A percentile compares a stretch with the other conserved stretches of the same genome.
phyloP scores from a whole-genome alignment of 2,329 filamentous ascomycete genomes.

The Sarocladium kiliense region DNA sequence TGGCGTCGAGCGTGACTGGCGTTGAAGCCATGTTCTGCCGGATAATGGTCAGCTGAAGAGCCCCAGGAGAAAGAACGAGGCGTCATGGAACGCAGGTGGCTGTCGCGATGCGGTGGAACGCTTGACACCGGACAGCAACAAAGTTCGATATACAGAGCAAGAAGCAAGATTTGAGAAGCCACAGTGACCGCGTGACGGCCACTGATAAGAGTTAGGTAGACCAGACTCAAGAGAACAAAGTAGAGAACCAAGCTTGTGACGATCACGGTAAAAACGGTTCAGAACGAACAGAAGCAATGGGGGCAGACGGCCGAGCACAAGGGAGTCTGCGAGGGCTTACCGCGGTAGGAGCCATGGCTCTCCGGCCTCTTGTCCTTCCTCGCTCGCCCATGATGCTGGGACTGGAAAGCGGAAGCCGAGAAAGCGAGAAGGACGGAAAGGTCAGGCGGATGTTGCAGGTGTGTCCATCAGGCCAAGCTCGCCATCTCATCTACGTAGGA shows the following conservation, averaged over 20 bases:
- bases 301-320: background rate
- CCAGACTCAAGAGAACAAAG: background rate
- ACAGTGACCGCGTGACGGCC: too few species aligned
- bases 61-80: constrained; percentile 4
- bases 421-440: background rate
- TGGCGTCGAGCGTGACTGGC: constrained; percentile 15
- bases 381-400: background rate
- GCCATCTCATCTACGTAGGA: background rate
- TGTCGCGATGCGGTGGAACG: background rate
- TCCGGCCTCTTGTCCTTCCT: background rate
- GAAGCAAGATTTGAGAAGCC: background rate
- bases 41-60: constrained; percentile 16
- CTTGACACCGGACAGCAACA: background rate
- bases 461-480: too few species aligned
- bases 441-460: background rate
- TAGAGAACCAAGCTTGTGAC: background rate
- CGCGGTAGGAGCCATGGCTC: constrained; percentile 1
- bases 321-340: background rate
- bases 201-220: background rate
- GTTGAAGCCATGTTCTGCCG: constrained; percentile 33
- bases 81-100: background rate
- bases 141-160: background rate
- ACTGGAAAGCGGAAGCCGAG: background rate
- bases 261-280: background rate
- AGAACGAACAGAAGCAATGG: background rate